A percentile compares a stretch with the other conserved stretches of the same genome.
phyloP scores from a whole-genome alignment of 208 protist species.

The Trypanosoma avium region DNA sequence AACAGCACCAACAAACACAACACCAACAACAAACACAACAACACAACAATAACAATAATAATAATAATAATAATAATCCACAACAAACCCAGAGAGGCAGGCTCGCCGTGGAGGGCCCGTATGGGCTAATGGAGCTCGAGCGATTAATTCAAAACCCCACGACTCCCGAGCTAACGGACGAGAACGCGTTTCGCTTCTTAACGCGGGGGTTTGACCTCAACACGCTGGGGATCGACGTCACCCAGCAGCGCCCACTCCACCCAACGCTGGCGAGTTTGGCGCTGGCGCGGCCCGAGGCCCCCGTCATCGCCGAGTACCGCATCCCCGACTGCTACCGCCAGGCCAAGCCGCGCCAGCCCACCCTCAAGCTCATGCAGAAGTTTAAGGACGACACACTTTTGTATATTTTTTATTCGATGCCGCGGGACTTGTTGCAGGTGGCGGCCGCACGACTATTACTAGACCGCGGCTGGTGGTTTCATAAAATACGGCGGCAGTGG shows the following conservation, averaged over 20 bases:
- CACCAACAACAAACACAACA: constrained; percentile 15
- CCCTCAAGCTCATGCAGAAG: constrained; percentile 82
- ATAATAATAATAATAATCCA: too few species aligned
- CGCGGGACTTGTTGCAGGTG: constrained; percentile 95
- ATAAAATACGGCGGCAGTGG: constrained; percentile 80
- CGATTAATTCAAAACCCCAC: constrained; percentile 39
- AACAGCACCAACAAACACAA: constrained; percentile 10
- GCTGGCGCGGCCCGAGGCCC: constrained; percentile 56
- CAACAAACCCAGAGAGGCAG: constrained; percentile 9
- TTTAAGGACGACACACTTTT: constrained; percentile 97
- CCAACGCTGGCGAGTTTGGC: constrained; percentile 69
- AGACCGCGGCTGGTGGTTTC: constrained; percentile 90
- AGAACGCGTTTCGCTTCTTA: constrained; percentile 60
- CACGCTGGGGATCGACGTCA: constrained; percentile 59
- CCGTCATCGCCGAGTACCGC: constrained; percentile 72
- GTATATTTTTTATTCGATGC: constrained; percentile 99
- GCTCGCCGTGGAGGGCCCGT: constrained; percentile 70
- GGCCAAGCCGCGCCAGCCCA: constrained; percentile 64
- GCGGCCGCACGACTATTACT: constrained; percentile 92
- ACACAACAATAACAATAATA: constrained; percentile 17
- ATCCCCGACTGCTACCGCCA: constrained; percentile 84
- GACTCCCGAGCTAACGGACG: constrained; percentile 46
- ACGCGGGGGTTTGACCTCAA: constrained; percentile 79
- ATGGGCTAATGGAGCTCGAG: constrained; percentile 55
- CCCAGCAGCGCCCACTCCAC: constrained; percentile 67